Evolutionary conservation across 2,329 filamentous ascomycete genomes (phyloP), one percentile per base, ranked within the genome.

Genomic region (Leptographium radiaticola): DNA sequence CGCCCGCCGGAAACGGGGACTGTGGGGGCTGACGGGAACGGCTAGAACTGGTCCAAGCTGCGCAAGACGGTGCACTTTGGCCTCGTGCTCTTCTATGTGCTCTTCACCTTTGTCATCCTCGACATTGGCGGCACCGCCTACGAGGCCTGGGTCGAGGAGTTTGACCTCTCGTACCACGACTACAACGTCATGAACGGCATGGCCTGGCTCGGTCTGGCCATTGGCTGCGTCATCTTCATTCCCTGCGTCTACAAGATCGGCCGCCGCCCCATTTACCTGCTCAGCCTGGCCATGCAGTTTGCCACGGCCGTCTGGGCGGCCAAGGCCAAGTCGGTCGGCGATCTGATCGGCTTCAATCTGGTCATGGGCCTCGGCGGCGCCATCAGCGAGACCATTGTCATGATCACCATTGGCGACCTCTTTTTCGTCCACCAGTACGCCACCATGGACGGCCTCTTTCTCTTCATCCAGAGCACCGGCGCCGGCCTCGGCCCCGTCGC

Each of bases 341-440:
- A 51, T 11, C 49, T 51, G 11, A 51, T 51, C 10, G 31, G 16
- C 16, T 30, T 39, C 49, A 51, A 51, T 38, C 31, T 51, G 13
- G 9, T 51, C 38, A 42, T 18, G 16, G 34, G 49, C 20, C 31
- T 36, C 12, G 25, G 34, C 18, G 49, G 49, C 38, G 49, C 49
- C 49, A 36, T 51, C 36, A 39, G 36, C 49, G 49, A 51, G 30
- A 34, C 34, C 38, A 51, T 51, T 51, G 49, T 51, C 36, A 36
- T 39, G 39, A 51, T 51, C 31, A 51, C 47, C 16, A 42, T 54
- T n/a, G 38, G 74, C 9, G 77, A 80, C 58, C 63, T 79, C 42
- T 80, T 79, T 64, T 80, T 78, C 61, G 64, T 80, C 11, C 76
- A 80, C 56, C 74, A 81, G 60, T 67, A 77, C 53, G 75, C 74